Evolutionary conservation across 2,329 filamentous ascomycete genomes (phyloP).

Genomic region (Seiridium unicorne): DNA sequence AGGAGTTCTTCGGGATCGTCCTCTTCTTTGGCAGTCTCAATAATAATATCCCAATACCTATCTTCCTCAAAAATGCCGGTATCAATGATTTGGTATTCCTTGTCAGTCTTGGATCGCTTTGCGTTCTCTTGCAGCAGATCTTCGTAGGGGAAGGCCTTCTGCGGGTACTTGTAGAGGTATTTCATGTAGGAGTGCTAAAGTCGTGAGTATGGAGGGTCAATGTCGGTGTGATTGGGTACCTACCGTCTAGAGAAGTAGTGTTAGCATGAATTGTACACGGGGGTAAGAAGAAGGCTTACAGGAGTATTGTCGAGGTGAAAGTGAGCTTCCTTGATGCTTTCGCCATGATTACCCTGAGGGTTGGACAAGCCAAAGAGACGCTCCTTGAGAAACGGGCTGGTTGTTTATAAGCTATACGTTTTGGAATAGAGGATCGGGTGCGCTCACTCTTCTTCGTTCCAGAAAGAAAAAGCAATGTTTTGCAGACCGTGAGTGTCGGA

Average conservation of each 20-base stretch:
- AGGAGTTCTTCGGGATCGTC: constrained; percentile 88
- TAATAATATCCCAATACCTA: constrained; percentile 95
- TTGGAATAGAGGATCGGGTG: not conserved
- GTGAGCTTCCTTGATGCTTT: constrained; percentile 94
- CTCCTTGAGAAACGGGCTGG: constrained; percentile 88
- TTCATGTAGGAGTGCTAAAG: constrained; percentile 96
- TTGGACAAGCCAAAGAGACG: constrained; percentile 93
- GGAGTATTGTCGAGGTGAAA: constrained; percentile 97
- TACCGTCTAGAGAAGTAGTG: constrained; percentile 40
- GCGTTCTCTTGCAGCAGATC: constrained; percentile 84
- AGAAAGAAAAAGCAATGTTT: constrained; percentile 94
- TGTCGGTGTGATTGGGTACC: constrained; percentile 15
- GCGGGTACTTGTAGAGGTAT: constrained; percentile 95
- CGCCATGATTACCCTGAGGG: constrained; percentile 94
- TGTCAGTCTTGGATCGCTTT: constrained; percentile 69
- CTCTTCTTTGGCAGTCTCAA: constrained; percentile 93
- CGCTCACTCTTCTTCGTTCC: constrained; percentile 92
- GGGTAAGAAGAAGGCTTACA: constrained; percentile 31
- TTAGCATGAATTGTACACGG: constrained; percentile 21
- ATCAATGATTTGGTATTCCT: constrained; percentile 89
- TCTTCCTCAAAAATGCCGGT: constrained; percentile 86
- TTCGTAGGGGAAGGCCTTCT: constrained; percentile 88
- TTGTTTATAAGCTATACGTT: constrained; percentile 33
- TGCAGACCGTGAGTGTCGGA: constrained; percentile 86
- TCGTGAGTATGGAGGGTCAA: constrained; percentile 12